Evolutionary conservation across 2,329 filamentous ascomycete species (phyloP), one percentile per base, ranked within the genome.

Genomic region (Alternaria ventricosa): DNA sequence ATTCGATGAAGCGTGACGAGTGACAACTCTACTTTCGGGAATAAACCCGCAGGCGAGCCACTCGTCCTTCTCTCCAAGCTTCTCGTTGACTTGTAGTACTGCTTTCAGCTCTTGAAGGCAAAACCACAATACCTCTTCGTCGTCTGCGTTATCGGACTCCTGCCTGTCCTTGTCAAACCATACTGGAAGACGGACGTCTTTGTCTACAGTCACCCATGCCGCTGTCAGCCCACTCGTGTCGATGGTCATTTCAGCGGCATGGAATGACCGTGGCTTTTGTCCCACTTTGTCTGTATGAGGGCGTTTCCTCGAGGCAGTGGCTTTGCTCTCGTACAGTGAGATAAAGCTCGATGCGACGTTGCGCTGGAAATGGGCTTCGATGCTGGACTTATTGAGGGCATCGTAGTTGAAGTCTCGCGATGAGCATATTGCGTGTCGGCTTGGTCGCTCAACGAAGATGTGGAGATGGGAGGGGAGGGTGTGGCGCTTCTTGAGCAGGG

Each of bases 21-120:
- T 43, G 5, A 18, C 33, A n/a, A 59, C 27, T 50, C 55, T 63
- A 9, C 28, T 56, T 20, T 30, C n/a, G 0, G 61, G 51, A 1
- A 63, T 50, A 20, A 49, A 45, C 11, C 57, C 61, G 11, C 62
- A 65, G 46, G 64, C 64, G 27, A 69, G 58, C 64, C 64, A 67
- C 10, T 65, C 62, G 5, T 60, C 66, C 20, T 45, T 50, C 12
- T 57, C 25, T 1, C 60, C 60, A 10, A 61, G 23, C 3, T 41
- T 23, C 6, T 43, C 22, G 3, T 63, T 33, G 22, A 69, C 23
- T 11, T 25, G 36, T 12, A 65, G 43, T 15, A 64, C 46, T 2
- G 25, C 25, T 13, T 51, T 55, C 6, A 61, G 57, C 46, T 69
- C 66, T 2, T 50, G 57, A 7, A 69, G 15, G 28, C 61, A 63